Evolutionary conservation across 177 flowering plant genomes (phyloP).

Genomic region (Telopea speciosissima): DNA sequence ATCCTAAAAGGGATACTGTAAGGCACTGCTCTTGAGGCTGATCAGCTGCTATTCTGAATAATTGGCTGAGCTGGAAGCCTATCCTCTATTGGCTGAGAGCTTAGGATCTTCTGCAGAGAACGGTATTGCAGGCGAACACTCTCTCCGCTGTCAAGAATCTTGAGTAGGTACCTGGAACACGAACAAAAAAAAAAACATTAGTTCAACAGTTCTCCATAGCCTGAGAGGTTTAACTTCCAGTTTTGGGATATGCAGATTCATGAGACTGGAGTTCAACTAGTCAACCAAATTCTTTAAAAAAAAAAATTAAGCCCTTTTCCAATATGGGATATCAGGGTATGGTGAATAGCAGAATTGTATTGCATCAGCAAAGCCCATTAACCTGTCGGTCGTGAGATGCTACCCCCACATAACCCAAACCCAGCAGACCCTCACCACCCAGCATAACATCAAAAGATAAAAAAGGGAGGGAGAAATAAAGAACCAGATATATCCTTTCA

Average conservation of each 20-base stretch:
- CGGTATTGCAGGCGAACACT: conserved; percentile 87
- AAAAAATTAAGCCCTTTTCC: not conserved
- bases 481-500: not conserved
- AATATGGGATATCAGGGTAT: not conserved
- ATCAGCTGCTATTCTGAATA: conserved; percentile 42
- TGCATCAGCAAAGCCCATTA: not conserved
- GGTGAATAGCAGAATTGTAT: not conserved
- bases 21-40: not conserved
- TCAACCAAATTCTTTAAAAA: not conserved
- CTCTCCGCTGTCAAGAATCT: conserved; percentile 75
- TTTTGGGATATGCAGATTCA: not conserved
- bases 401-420: too few relatives aligned
- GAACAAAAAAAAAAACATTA: not conserved
- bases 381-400: not conserved
- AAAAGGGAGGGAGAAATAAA: not conserved
- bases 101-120: conserved; percentile 53
- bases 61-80: conserved; percentile 36
- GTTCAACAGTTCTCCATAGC: not conserved
- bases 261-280: not conserved
- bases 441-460: not conserved
- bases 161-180: conserved; percentile 68
- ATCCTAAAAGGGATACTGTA: not conserved
- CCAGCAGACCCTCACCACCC: not conserved
- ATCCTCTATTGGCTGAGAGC: conserved; percentile 37
- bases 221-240: not conserved